A percentile compares a stretch with the other conserved stretches of the same genome.
Conservation (phyloP, 225 moss, liverwort and hornwort species). For the Polytrichum commune region DNA sequence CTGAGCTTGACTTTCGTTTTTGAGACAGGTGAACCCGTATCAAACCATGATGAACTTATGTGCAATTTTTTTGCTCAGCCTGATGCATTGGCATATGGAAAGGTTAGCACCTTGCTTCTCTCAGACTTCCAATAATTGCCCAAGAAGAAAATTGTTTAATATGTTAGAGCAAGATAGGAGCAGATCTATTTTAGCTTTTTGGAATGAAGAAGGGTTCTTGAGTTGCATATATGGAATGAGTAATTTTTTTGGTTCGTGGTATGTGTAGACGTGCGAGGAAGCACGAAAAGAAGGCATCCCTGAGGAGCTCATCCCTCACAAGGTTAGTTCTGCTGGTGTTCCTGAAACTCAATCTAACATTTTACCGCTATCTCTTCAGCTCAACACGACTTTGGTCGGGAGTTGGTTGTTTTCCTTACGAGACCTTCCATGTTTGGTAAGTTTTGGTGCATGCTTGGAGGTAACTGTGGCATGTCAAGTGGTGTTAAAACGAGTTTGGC, state of each 20-base stretch:
- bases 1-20: slow-evolving; percentile 3
- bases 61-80: slow-evolving; percentile 99
- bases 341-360: background rate
- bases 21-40: slow-evolving; percentile 78
- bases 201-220: background rate
- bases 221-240: background rate
- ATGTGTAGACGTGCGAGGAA: slow-evolving; percentile 79
- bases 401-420: background rate
- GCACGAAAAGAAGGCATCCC: slow-evolving; percentile 69
- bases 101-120: slow-evolving; percentile 41
- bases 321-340: slow-evolving; percentile 37
- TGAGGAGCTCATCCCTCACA: slow-evolving; percentile 70
- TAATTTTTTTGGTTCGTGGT: background rate
- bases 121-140: too few relatives aligned
- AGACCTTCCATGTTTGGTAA: background rate
- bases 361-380: background rate
- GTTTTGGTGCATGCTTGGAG: too few relatives aligned
- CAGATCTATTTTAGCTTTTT: too few relatives aligned
- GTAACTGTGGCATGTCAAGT: too few relatives aligned
- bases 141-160: too few relatives aligned
- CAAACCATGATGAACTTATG: slow-evolving; percentile 99
- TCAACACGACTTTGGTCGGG: background rate
- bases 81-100: slow-evolving; percentile 93
- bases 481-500: too few relatives aligned
- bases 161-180: too few relatives aligned